A percentile compares a stretch with the other conserved stretches of the same genome.
Conservation (phyloP, 768 basidiomycete species). For the Lepiota subincarnata region DNA sequence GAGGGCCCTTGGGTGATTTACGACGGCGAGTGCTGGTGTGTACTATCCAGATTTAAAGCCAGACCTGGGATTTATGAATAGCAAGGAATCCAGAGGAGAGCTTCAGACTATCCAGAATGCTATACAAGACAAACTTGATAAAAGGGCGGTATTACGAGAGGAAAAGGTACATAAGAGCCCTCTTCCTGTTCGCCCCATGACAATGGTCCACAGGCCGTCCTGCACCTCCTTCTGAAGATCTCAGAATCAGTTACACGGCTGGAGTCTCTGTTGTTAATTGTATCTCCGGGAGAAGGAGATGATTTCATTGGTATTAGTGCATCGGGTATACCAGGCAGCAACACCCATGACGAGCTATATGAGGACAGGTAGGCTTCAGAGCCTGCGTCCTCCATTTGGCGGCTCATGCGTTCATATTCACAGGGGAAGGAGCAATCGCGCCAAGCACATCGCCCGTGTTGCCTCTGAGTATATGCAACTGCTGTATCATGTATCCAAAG, state of each 20-base stretch:
- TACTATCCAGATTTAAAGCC: conserved; percentile 11
- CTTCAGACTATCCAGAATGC: conserved; percentile 65
- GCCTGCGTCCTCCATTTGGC: conserved; percentile 2
- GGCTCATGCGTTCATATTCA: conserved; percentile 43
- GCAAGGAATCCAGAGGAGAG: conserved; percentile 57
- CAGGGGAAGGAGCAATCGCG: conserved; percentile 37
- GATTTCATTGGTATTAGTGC: conserved; percentile 31
- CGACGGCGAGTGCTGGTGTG: conserved; percentile 67
- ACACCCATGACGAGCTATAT: conserved; percentile 36
- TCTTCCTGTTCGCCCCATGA: not conserved
- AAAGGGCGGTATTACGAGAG: conserved; percentile 73
- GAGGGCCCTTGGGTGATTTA: conserved; percentile 61
- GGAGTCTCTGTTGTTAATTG: conserved; percentile 77
- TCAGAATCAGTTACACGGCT: conserved; percentile 88
- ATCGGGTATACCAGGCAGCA: conserved; percentile 24
- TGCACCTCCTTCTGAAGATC: conserved; percentile 86
- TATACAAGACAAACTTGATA: conserved; percentile 74
- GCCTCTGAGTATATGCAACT: conserved; percentile 91
- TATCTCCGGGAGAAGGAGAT: conserved; percentile 45
- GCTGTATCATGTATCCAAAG: conserved; percentile 84
- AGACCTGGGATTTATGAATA: not conserved
- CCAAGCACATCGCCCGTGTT: conserved; percentile 79
- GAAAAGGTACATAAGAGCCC: conserved; percentile 59
- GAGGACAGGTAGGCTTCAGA: conserved; percentile 32
- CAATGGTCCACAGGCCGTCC: conserved; percentile 52